Evolutionary conservation across 768 basidiomycete species (phyloP).

Genomic region (Cystobasidium tubakii): DNA sequence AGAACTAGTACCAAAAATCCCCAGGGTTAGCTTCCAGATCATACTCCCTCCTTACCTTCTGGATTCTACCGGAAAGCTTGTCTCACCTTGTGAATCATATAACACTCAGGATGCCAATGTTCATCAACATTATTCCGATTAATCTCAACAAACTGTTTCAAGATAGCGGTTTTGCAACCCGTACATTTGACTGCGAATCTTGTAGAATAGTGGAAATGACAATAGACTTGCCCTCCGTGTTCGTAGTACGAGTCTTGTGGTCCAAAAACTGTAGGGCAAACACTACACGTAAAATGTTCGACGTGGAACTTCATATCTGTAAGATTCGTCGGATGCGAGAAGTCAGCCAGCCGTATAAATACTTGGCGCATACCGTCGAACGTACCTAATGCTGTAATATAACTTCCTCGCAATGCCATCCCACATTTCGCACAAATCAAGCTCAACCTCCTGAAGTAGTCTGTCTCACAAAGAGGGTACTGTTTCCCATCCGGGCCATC

Average conservation of each 20-base stretch:
- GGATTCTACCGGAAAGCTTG: background rate
- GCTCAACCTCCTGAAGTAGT: conserved; percentile 92
- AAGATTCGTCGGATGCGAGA: background rate
- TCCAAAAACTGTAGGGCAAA: conserved; percentile 91
- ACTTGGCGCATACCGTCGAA: too few relatives aligned
- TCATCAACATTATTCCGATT: conserved; percentile 97
- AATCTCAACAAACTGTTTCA: conserved; percentile 99
- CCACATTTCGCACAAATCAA: conserved; percentile 95
- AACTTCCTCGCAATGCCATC: conserved; percentile 87
- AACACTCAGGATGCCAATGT: conserved; percentile 99
- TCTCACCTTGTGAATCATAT: conserved; percentile 96
- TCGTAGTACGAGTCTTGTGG: conserved; percentile 99
- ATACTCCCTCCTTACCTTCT: too few relatives aligned
- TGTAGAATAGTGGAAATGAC: conserved; percentile 98
- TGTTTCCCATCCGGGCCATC: conserved; percentile 77
- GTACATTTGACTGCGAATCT: conserved; percentile 98
- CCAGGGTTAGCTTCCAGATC: too few relatives aligned
- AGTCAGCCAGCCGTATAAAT: background rate
- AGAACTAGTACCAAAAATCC: conserved; percentile 60
- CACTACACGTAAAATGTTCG: conserved; percentile 97
- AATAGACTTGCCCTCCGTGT: conserved; percentile 94
- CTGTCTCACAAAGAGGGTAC: conserved; percentile 92
- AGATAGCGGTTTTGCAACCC: conserved; percentile 90
- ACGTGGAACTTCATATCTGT: conserved; percentile 97
- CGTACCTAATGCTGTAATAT: conserved; percentile 98